Conservation (phyloP, 2,329 filamentous ascomycete species). For the Colletotrichum sp. region DNA sequence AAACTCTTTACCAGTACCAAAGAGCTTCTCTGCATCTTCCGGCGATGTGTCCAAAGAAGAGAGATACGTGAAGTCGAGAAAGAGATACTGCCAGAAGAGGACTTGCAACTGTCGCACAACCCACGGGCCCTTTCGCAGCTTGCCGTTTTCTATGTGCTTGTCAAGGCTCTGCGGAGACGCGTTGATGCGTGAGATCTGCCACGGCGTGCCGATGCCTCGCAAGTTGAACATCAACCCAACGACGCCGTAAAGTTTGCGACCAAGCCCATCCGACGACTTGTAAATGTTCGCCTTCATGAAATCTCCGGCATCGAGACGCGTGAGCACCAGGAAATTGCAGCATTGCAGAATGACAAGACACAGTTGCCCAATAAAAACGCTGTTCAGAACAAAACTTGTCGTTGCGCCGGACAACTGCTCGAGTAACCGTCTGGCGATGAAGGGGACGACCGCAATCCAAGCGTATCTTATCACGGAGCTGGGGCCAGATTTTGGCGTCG, state of each 20-base stretch:
- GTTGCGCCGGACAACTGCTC: neutral
- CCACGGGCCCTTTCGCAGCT: neutral
- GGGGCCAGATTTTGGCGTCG: neutral
- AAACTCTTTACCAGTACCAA: neutral
- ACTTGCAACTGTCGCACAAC: neutral
- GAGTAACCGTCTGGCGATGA: neutral
- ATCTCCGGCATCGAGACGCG: neutral
- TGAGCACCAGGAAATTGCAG: neutral
- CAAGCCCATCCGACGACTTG: neutral
- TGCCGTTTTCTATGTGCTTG: neutral
- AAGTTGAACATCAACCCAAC: neutral
- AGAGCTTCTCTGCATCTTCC: neutral
- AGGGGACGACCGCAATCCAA: neutral
- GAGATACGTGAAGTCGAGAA: neutral
- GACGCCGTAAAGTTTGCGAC: neutral
- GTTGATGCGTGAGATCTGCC: neutral
- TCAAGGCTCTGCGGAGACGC: neutral
- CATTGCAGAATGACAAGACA: neutral
- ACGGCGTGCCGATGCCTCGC: neutral
- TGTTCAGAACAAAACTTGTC: neutral
- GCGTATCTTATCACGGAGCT: neutral
- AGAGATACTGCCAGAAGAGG: neutral
- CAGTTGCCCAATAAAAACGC: neutral
- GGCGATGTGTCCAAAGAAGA: neutral
- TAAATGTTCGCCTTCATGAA: neutral